These are phyloP conservation scores for Chaetomium sp. DNA, from an alignment of 2,329 filamentous ascomycete species.

Conservation along the genomic window DNA sequence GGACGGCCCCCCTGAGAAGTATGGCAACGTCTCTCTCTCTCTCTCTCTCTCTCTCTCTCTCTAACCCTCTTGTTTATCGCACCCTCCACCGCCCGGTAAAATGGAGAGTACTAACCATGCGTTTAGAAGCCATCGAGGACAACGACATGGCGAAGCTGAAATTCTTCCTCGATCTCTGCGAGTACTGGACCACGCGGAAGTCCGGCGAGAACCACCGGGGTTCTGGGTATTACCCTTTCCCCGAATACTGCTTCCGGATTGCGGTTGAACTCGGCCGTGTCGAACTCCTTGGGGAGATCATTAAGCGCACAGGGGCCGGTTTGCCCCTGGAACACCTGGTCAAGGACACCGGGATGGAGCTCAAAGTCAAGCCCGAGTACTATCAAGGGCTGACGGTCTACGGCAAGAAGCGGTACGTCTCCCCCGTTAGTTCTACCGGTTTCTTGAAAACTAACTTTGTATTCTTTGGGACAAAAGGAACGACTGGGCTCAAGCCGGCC, in stretches of 20 bases:
- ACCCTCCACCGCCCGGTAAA: too few species aligned
- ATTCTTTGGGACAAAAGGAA: slow-evolving; percentile 29
- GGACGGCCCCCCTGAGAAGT: slow-evolving; percentile 11
- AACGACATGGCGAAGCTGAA: slow-evolving; percentile 50
- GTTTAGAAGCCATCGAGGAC: slow-evolving; percentile 36
- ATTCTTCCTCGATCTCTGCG: slow-evolving; percentile 50
- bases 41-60: neutral
- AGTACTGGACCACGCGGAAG: slow-evolving; percentile 37
- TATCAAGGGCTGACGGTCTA: slow-evolving; percentile 74
- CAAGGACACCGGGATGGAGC: slow-evolving; percentile 56
- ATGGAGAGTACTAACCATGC: neutral
- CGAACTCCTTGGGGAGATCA: slow-evolving; percentile 55
- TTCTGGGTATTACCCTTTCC: slow-evolving; percentile 34
- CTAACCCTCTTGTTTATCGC: too few species aligned
- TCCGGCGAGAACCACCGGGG: slow-evolving; percentile 31
- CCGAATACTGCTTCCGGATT: slow-evolving; percentile 34
- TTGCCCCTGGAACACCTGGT: slow-evolving; percentile 63
- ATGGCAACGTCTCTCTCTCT: neutral
- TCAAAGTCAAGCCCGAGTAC: slow-evolving; percentile 59
- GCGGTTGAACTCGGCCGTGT: slow-evolving; percentile 45
- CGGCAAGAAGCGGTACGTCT: slow-evolving; percentile 56
- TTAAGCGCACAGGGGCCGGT: slow-evolving; percentile 60
- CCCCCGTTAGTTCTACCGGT: neutral
- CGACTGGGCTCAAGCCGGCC: slow-evolving; percentile 66
- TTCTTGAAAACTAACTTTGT: neutral